Evolutionary conservation across 306 rosid species (phyloP), one percentile per base, ranked within the genome.

Genomic region (Rosa persica): DNA sequence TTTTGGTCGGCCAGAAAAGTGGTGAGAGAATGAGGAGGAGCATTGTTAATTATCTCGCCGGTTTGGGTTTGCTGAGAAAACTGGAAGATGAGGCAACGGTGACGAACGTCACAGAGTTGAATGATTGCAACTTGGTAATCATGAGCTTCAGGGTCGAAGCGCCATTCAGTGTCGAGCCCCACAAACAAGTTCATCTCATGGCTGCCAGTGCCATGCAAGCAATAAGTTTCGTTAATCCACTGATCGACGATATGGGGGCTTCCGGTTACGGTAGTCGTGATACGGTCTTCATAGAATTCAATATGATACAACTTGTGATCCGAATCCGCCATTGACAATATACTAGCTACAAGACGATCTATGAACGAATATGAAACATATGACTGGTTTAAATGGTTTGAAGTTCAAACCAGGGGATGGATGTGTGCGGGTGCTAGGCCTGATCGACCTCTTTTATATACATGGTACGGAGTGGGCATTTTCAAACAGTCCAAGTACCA

Each of bases 161-260:
- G 46, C 72, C 73, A 69, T 12, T 69, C 54, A 4, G 73, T 69
- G 34, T 69, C 73, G 20, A 69, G 30, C 16, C 72, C 74, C n/a
- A 22, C 38, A 9, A 69, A 15, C 25, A 69, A 1, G 38, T 69
- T 69, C 12, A 4, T 61, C 8, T 10, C 67, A 25, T 61, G 36
- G 67, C 36, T 30, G 36, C 36, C 36, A 30, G 3, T 30, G 36
- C 36, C 36, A 30, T 30, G 36, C 36, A 23, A 12, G 38, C 3
- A 5, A 30, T 61, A 61, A 25, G 51, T 44, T 44, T 44, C 57
- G 0, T 7, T 11, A n/a, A 69, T 23, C 74, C 74, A 69, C 5
- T n/a, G 20, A 22, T 69, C 54, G 1, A 69, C 10, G 23, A 22
- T 69, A 17, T 43, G 0, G 8, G 55, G 20, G 54, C 25, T 13